Evolutionary conservation across 257 asterid genomes (phyloP).

Genomic region (Nicotiana obtusifolia): DNA sequence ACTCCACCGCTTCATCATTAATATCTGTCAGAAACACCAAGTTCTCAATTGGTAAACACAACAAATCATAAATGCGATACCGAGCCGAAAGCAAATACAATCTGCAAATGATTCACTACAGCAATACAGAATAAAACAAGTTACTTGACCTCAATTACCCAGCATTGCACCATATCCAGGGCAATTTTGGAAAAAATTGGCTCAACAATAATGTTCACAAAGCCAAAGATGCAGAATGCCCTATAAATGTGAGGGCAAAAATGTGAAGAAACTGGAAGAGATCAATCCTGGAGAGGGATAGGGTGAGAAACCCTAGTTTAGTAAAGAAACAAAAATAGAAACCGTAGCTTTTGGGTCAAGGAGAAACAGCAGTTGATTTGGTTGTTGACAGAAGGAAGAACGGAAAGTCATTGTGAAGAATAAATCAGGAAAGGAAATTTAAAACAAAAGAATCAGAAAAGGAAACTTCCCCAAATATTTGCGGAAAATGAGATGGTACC

Average conservation of each 20-base stretch:
- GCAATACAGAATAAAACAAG: background rate
- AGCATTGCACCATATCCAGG: background rate
- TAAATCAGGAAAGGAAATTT: background rate
- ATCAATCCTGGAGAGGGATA: background rate
- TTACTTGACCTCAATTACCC: background rate
- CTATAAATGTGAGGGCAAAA: background rate
- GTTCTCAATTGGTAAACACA: background rate
- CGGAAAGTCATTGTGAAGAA: background rate
- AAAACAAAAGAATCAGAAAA: background rate
- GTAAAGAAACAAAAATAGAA: no score
- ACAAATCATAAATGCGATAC: background rate
- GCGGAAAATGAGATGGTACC: background rate
- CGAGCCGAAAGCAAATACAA: background rate
- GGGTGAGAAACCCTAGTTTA: background rate
- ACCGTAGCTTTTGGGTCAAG: background rate
- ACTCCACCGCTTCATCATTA: background rate
- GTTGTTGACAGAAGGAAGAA: background rate
- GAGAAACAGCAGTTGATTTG: background rate
- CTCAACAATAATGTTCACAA: background rate
- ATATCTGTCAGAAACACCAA: background rate
- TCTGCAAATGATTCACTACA: background rate
- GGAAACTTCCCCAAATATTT: background rate
- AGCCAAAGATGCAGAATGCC: background rate
- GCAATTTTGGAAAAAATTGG: background rate
- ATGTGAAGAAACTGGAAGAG: background rate